Percentiles rank a stretch among this genome's conserved stretches.
These are phyloP conservation scores for Orbilia javanica DNA, from an alignment of 2,329 filamentous ascomycete genomes.

Conservation along the genomic window DNA sequence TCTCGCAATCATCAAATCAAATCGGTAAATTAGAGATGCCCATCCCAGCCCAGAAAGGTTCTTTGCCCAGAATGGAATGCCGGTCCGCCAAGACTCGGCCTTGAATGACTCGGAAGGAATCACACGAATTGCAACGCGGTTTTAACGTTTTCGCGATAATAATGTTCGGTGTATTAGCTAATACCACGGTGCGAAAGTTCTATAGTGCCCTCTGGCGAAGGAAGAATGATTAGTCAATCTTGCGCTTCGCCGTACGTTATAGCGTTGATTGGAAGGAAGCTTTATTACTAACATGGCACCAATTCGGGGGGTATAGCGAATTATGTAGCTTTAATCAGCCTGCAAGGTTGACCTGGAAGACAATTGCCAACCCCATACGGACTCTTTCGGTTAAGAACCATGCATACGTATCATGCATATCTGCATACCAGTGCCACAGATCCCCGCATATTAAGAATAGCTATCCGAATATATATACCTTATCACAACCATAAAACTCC, in stretches of 20 bases:
- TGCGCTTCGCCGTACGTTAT: no score
- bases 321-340: background rate
- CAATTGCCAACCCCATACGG: no score
- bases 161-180: no score
- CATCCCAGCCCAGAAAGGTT: background rate
- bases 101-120: background rate
- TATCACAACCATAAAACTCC: no score
- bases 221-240: background rate
- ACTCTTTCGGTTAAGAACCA: background rate
- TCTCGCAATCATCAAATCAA: background rate
- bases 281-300: background rate
- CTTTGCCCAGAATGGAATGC: conserved; percentile 10
- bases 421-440: no score
- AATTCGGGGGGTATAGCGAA: background rate
- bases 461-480: no score
- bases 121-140: background rate
- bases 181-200: no score
- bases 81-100: background rate
- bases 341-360: background rate
- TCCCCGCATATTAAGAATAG: no score
- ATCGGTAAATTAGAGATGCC: conserved; percentile 8
- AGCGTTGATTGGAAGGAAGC: background rate
- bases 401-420: no score
- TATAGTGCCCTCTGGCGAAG: background rate
- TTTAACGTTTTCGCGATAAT: background rate